Percentiles rank a stretch among this genome's conserved stretches.
These are phyloP conservation scores for Adansonia gregorii DNA, from an alignment of 441 rosid species.

Conservation along the genomic window DNA sequence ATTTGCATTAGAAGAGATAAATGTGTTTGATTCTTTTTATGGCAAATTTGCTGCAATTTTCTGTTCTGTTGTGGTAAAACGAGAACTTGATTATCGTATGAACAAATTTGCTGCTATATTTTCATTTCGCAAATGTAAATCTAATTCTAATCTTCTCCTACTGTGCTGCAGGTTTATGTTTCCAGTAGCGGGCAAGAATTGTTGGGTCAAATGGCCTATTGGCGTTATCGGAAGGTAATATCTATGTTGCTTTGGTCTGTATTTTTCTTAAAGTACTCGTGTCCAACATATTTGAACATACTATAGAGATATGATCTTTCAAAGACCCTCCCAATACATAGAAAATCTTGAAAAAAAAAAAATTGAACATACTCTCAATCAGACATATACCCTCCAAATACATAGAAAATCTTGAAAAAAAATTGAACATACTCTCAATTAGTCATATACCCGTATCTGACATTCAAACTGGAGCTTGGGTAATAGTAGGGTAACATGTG, in stretches of 20 bases:
- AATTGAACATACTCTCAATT: too few relatives aligned
- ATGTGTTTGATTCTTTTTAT: not conserved
- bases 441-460: too few relatives aligned
- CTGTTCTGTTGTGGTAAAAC: not conserved
- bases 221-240: slow-evolving; percentile 72
- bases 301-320: too few relatives aligned
- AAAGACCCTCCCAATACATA: too few relatives aligned
- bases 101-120: not conserved
- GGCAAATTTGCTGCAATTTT: not conserved
- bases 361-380: too few relatives aligned
- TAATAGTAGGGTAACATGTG: too few relatives aligned
- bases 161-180: slow-evolving; percentile 63
- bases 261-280: too few relatives aligned
- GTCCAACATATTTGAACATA: too few relatives aligned
- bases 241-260: not conserved
- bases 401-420: too few relatives aligned
- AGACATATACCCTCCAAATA: too few relatives aligned
- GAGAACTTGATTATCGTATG: not conserved
- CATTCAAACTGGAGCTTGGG: too few relatives aligned
- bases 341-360: too few relatives aligned
- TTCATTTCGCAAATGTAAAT: slow-evolving; percentile 6
- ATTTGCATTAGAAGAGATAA: slow-evolving; percentile 1
- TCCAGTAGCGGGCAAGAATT: slow-evolving; percentile 74
- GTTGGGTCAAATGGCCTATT: slow-evolving; percentile 74
- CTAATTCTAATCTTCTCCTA: not conserved